Conservation (phyloP, 768 basidiomycete genomes). For the Artomyces pyxidatus region DNA sequence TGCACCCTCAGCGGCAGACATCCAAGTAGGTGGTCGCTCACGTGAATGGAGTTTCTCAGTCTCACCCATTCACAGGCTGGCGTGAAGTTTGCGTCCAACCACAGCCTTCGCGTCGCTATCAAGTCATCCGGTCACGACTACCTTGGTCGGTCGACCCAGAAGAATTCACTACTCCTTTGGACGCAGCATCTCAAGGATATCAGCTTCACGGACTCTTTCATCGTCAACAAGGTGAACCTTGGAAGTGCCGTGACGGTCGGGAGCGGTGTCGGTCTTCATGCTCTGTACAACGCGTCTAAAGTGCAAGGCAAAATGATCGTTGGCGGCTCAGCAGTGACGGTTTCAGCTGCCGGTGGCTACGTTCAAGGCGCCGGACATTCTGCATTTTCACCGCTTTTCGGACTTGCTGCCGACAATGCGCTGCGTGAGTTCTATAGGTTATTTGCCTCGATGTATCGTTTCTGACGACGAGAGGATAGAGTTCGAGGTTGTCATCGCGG, state of each 20-base stretch:
- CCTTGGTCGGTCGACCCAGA: slow-evolving; percentile 37
- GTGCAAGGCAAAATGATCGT: slow-evolving; percentile 15
- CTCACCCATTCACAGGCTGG: slow-evolving; percentile 17
- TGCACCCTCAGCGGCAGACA: slow-evolving; percentile 6
- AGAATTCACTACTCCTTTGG: slow-evolving; percentile 33
- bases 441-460: neutral
- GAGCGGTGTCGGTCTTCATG: slow-evolving; percentile 16
- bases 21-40: slow-evolving; percentile 4
- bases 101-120: slow-evolving; percentile 26
- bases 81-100: slow-evolving; percentile 21
- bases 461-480: neutral
- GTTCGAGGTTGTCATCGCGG: slow-evolving; percentile 2
- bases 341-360: slow-evolving; percentile 19
- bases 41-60: neutral
- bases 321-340: slow-evolving; percentile 19
- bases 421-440: slow-evolving; percentile 8
- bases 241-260: slow-evolving; percentile 22
- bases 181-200: slow-evolving; percentile 31
- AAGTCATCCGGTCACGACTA: slow-evolving; percentile 33
- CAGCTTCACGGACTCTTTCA: slow-evolving; percentile 21
- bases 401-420: slow-evolving; percentile 21
- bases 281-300: slow-evolving; percentile 15
- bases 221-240: slow-evolving; percentile 11
- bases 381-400: slow-evolving; percentile 14
- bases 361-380: slow-evolving; percentile 21